Base-by-base conservation (phyloP, 192 early-diverging fungal species). In the Phycomyces nitens region DNA sequence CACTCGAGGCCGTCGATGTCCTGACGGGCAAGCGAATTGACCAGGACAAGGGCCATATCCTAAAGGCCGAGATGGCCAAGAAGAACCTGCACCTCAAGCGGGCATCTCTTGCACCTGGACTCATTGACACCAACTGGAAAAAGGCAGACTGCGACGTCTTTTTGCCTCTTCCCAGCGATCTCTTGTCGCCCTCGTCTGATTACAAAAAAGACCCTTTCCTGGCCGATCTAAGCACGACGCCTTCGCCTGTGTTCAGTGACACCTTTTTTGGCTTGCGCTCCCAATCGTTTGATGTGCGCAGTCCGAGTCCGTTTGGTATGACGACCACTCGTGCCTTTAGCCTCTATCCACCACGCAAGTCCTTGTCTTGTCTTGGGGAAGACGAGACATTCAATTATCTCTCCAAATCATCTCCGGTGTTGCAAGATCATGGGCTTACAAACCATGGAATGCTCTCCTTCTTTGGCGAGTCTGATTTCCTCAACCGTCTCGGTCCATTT, bases 41-140 rank as follows among this genome's bases (percentile, higher is more conserved):
- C 66, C 83, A 86, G 4, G 94, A 97, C 62, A 83, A 84, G 34
- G 90, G 89, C 71, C 82, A 79, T 38, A 73, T 90, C 24, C 82
- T 99, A 34, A 99, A 99, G 76, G 97, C 95, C 5, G 95, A 98
- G 72, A 93, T 99, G 91, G 97, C 97, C 29, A 97, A 96, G 72
- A 99, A 98, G 83, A 97, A 99, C 72, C 81, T 99, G 60, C 92
- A 95, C 78, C 91, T 92, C 51, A 92, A 90, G 61, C 84, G 94
- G 51, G 89, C 89, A 5, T 68, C 58, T 23, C 61, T 57, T 29
- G 22, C 63, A 14, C 18, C 58, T 24, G 14, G 22, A n/a, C 54
- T 18, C 11, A 55, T 18, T 53, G 34, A 52, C 22, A 43, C 63
- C 26, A 20, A 3, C 24, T 23, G 38, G 57, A 40, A 22, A 15